phyloP scores from a whole-genome alignment of 1,284 basidiomycete species.

The Wallemia hederae region DNA sequence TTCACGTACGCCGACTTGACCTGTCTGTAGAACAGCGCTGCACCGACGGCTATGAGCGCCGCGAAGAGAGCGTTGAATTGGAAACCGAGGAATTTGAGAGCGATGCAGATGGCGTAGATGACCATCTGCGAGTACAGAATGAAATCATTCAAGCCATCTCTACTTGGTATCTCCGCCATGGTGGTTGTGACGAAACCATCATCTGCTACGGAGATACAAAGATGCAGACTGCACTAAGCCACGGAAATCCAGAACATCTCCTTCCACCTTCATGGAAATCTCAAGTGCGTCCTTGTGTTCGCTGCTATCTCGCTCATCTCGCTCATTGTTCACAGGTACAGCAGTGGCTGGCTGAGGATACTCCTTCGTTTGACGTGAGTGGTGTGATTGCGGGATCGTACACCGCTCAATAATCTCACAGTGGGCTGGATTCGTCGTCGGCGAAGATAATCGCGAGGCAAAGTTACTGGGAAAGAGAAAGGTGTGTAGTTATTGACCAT shows the following conservation, averaged over 20 bases:
- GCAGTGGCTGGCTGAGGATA: constrained; percentile 73
- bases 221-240: background rate
- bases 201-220: background rate
- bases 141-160: background rate
- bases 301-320: constrained; percentile 5
- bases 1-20: background rate
- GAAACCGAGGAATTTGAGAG: too few species aligned
- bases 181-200: background rate
- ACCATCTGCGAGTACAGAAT: too few species aligned
- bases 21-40: background rate
- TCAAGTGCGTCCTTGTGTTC: background rate
- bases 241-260: constrained; percentile 22
- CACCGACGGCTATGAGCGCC: background rate
- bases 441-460: constrained; percentile 59
- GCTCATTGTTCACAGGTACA: constrained; percentile 26
- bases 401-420: background rate
- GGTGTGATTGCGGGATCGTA: background rate
- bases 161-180: background rate
- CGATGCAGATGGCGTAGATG: too few species aligned
- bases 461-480: constrained; percentile 46
- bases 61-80: too few species aligned
- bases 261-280: constrained; percentile 54
- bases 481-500: constrained; percentile 8
- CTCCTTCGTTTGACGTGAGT: constrained; percentile 54
- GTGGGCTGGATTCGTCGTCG: constrained; percentile 88